phyloP scores from a whole-genome alignment of 2,329 filamentous ascomycete genomes.

The Exophiala calicioides region DNA sequence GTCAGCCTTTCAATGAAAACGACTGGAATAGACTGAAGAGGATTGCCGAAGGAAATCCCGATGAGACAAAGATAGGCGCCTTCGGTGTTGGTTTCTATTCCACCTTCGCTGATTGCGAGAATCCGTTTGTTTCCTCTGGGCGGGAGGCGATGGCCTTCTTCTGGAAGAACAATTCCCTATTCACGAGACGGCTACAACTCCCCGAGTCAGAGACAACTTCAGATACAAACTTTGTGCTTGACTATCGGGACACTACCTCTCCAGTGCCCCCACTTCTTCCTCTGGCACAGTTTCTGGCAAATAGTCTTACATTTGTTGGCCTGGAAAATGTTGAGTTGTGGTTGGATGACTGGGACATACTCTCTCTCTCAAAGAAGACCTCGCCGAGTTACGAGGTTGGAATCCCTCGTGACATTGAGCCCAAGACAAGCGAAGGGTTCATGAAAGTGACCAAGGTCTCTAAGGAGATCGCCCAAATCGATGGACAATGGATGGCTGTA shows the following conservation, averaged over 20 bases:
- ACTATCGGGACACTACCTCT: constrained; percentile 86
- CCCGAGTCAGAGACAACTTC: constrained; percentile 64
- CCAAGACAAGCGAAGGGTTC: constrained; percentile 78
- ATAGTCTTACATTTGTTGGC: constrained; percentile 92
- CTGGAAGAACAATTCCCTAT: constrained; percentile 98
- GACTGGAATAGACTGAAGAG: constrained; percentile 94
- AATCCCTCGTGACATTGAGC: constrained; percentile 77
- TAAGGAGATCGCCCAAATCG: constrained; percentile 85
- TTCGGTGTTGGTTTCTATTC: constrained; percentile 99
- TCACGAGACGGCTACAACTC: constrained; percentile 80
- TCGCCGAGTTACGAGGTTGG: constrained; percentile 72
- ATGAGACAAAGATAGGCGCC: constrained; percentile 98
- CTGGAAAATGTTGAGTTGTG: constrained; percentile 84
- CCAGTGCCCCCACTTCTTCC: constrained; percentile 83
- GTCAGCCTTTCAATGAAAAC: constrained; percentile 79
- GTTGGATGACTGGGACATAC: constrained; percentile 81
- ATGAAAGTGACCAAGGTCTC: constrained; percentile 85
- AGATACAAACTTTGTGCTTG: constrained; percentile 89
- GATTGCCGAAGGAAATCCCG: constrained; percentile 98
- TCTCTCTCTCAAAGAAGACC: constrained; percentile 79
- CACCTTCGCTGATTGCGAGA: constrained; percentile 96
- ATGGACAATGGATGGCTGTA: constrained; percentile 84
- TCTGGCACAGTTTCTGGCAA: constrained; percentile 87
- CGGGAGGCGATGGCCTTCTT: constrained; percentile 96
- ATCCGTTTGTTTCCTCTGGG: constrained; percentile 93